Evolutionary conservation across 106 monocot genomes (phyloP).

Genomic region (Dioscorea zingiberensis): DNA sequence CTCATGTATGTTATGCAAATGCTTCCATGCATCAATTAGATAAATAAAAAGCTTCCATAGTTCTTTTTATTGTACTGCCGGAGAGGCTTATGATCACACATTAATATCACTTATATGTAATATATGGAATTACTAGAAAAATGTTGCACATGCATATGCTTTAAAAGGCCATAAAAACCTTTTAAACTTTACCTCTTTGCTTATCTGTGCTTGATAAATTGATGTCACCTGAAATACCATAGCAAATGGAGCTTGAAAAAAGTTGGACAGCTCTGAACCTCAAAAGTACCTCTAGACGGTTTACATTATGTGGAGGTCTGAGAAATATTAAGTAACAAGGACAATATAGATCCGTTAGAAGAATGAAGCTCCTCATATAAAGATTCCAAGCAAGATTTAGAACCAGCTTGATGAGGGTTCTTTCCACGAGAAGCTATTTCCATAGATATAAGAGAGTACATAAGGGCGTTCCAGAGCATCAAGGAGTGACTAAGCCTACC

Average conservation of each 20-base stretch:
- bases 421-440: constrained; percentile 84
- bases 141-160: too few species aligned
- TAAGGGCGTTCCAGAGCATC: constrained; percentile 76
- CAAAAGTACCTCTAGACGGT: constrained; percentile 44
- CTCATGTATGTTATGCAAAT: too few species aligned
- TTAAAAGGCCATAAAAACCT: too few species aligned
- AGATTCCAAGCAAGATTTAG: constrained; percentile 22
- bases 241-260: constrained; percentile 59
- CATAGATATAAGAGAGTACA: constrained; percentile 63
- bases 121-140: too few species aligned
- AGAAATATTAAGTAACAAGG: constrained; percentile 44
- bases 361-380: constrained; percentile 53
- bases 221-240: constrained; percentile 36
- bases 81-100: too few species aligned
- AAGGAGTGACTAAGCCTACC: constrained; percentile 49
- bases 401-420: constrained; percentile 17
- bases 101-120: too few species aligned
- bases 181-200: neutral
- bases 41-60: too few species aligned
- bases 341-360: constrained; percentile 61
- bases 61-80: too few species aligned
- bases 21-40: too few species aligned
- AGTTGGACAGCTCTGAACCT: constrained; percentile 68
- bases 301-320: constrained; percentile 38
- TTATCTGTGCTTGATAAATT: constrained; percentile 24